Percentiles rank a stretch among this genome's conserved stretches.
Evolutionary conservation across 148 eudicot species (phyloP).

Genomic region (Arbutus unedo): DNA sequence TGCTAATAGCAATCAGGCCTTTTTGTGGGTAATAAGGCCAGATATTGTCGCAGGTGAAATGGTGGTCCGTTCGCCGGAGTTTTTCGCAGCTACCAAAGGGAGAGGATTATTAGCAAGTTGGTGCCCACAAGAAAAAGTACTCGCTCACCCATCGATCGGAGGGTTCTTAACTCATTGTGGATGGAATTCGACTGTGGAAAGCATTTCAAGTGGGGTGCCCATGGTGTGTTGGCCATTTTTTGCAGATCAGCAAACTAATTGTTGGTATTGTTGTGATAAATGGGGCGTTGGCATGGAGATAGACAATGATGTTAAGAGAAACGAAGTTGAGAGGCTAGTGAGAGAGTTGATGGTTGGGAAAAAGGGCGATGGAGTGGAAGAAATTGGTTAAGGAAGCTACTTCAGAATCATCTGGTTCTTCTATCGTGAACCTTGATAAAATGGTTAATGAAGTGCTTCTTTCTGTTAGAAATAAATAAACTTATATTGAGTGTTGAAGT

Average conservation of each 20-base stretch:
- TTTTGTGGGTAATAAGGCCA: no score
- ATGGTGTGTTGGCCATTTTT: no score
- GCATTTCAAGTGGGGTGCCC: no score
- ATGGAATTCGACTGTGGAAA: no score
- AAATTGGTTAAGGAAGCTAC: neutral
- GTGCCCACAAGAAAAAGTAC: conserved; percentile 14
- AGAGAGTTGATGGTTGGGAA: neutral
- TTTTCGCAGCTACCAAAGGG: neutral
- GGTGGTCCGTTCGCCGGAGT: neutral
- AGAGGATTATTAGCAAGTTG: neutral
- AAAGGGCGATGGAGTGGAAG: no score
- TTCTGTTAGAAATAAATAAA: no score
- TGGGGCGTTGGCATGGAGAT: conserved; percentile 11
- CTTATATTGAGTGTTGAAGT: no score
- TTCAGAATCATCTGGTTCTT: neutral
- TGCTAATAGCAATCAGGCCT: no score
- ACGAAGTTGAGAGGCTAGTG: neutral
- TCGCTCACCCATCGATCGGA: neutral
- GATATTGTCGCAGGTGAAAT: no score
- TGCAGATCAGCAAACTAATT: no score
- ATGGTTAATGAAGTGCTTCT: neutral
- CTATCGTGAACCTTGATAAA: neutral
- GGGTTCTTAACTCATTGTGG: conserved; percentile 4
- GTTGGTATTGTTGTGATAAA: neutral
- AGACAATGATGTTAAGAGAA: conserved; percentile 6